Evolutionary conservation across 2,329 filamentous ascomycete genomes (phyloP).

Genomic region (Calonectria ilicicola): DNA sequence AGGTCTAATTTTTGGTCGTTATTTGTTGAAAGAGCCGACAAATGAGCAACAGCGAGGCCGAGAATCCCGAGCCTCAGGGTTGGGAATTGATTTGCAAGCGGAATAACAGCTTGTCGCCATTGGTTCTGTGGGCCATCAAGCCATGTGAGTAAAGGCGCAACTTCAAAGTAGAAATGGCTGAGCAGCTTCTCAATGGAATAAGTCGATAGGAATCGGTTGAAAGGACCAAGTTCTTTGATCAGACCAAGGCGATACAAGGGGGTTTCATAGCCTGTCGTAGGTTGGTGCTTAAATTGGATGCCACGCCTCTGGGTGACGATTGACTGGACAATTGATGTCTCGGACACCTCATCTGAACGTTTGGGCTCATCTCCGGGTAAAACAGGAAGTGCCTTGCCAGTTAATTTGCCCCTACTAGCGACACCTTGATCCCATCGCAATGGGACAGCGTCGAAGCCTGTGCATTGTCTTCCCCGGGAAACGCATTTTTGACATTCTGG

Average conservation of each 20-base stretch:
- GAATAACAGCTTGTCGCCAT: slow-evolving; percentile 28
- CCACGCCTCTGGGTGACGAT: too few species aligned
- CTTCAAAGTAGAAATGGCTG: slow-evolving; percentile 31
- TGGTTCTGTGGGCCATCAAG: slow-evolving; percentile 34
- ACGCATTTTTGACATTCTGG: slow-evolving; percentile 34
- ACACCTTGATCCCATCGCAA: slow-evolving; percentile 38
- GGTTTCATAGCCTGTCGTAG: too few species aligned
- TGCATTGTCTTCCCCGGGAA: slow-evolving; percentile 29
- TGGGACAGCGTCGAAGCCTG: slow-evolving; percentile 31
- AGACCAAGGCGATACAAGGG: background rate
- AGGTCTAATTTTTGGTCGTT: background rate
- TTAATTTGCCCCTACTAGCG: slow-evolving; percentile 33
- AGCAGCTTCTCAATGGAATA: slow-evolving; percentile 29
- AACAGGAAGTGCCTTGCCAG: slow-evolving; percentile 27
- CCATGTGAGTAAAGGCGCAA: slow-evolving; percentile 35
- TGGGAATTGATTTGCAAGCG: slow-evolving; percentile 24
- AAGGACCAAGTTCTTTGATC: background rate
- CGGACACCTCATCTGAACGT: too few species aligned
- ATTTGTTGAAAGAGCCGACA: background rate
- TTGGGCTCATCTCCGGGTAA: background rate
- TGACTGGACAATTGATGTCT: background rate
- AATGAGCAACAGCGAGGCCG: slow-evolving; percentile 20
- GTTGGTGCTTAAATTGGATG: too few species aligned
- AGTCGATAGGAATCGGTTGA: background rate
- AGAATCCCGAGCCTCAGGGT: slow-evolving; percentile 32